Conservation (phyloP, 1,139 yeast species). For the Candida gigantensis region DNA sequence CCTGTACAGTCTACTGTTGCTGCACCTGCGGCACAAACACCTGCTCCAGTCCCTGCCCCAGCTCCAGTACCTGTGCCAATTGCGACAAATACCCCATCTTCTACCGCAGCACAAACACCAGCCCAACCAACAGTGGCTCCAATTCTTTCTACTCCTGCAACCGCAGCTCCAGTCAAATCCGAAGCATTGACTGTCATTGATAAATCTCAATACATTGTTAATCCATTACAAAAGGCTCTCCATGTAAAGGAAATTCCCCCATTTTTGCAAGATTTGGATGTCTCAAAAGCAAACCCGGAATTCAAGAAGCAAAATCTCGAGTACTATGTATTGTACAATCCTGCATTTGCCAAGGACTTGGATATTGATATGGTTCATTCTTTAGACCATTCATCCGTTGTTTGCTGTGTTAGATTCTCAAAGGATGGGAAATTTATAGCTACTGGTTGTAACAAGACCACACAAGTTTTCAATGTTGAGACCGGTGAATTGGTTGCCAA, state of each 20-base stretch:
- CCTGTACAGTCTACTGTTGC: slow-evolving; percentile 22
- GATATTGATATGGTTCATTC: slow-evolving; percentile 91
- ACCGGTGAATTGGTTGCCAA: slow-evolving; percentile 90
- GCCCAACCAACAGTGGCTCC: slow-evolving; percentile 16
- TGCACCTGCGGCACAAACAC: too few species aligned
- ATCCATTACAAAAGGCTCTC: slow-evolving; percentile 44
- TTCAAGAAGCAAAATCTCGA: slow-evolving; percentile 84
- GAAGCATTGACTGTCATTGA: slow-evolving; percentile 42
- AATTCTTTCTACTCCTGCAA: slow-evolving; percentile 18
- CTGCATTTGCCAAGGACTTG: slow-evolving; percentile 65
- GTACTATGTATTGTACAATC: slow-evolving; percentile 89
- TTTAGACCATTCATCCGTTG: slow-evolving; percentile 89
- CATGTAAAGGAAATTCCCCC: slow-evolving; percentile 82
- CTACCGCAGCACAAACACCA: too few species aligned
- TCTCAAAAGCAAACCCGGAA: slow-evolving; percentile 73
- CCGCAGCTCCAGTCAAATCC: slow-evolving; percentile 29
- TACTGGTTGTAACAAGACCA: slow-evolving; percentile 95
- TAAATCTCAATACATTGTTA: slow-evolving; percentile 45
- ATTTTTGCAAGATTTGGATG: slow-evolving; percentile 79
- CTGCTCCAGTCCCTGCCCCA: too few species aligned
- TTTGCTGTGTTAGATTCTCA: slow-evolving; percentile 93
- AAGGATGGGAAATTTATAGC: slow-evolving; percentile 92
- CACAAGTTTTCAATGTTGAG: slow-evolving; percentile 90
- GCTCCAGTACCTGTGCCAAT: too few species aligned
- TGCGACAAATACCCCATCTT: too few species aligned